Evolutionary conservation across 306 rosid genomes (phyloP), one percentile per base, ranked within the genome.

Genomic region (Albizia julibrissin): DNA sequence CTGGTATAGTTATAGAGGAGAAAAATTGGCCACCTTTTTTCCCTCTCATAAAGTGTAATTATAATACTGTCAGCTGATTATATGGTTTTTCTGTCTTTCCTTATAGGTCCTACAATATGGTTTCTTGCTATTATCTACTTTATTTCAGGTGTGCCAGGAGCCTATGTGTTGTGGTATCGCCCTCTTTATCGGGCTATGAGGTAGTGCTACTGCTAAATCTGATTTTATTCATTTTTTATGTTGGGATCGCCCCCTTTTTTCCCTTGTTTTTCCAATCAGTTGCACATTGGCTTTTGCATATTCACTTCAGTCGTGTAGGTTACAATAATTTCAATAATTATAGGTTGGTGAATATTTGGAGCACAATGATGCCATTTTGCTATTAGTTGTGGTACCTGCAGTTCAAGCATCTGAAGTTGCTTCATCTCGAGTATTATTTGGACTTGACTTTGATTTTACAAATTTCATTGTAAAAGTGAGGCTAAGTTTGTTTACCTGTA

Each of bases 131-230:
- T 92, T 70, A 90, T 95, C 87, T 90, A 93, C 87, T 87, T 92
- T 84, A 84, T 95, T 75, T 78, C 96, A 5, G 91, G 89, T 42
- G 91, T 73, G 84, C 99, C 99, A 37, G 92, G 94, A 77, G 89
- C 90, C 37, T 95, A 89, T 84, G 92, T 89, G 72, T 24, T 91
- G 83, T 95, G 99, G 99, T 93, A 95, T 85, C 99, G 99, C 71
- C 98, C 99, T 43, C 99, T 95, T 88, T 95, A 93, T 83, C 96
- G 94, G 13, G 99, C 99, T 31, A 90, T 81, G 87, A 95, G 99
- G 99, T 95, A 91, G 43, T 75, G n/a, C 65, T 75, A 74, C 40
- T 6, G 40, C 40, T 37, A 37, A 58, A 46, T 75, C 16, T 75
- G 64, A 31, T 83, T 76, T 50, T 37, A 31, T 37, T 77, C 49